Evolutionary conservation across 768 basidiomycete species (phyloP).

Genomic region (Fomitopsis pulvina): DNA sequence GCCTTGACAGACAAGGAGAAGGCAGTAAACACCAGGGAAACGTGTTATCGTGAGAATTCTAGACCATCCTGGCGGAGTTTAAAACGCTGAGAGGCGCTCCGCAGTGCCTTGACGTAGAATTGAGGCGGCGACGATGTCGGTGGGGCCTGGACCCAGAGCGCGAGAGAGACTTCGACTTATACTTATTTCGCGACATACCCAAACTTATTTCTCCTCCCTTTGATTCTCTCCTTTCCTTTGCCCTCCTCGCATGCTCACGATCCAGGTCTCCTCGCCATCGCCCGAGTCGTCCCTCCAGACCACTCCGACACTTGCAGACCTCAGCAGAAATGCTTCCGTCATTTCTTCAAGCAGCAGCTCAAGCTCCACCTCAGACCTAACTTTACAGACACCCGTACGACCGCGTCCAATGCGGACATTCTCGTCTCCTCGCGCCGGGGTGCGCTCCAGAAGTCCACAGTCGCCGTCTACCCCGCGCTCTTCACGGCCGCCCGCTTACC

Average conservation of each 20-base stretch:
- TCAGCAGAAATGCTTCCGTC: constrained; percentile 72
- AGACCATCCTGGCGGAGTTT: background rate
- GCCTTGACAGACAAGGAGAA: background rate
- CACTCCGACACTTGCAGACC: constrained; percentile 47
- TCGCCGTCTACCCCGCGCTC: constrained; percentile 31
- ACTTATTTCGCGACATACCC: constrained; percentile 1
- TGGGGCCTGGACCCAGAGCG: constrained; percentile 7
- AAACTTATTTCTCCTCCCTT: background rate
- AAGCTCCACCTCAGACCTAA: constrained; percentile 36
- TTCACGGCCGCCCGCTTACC: constrained; percentile 44
- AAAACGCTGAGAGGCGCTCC: background rate
- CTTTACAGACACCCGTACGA: constrained; percentile 34
- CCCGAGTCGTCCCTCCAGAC: constrained; percentile 24
- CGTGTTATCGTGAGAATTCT: background rate
- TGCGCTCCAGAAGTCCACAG: constrained; percentile 45
- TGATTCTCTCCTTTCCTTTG: constrained; percentile 7
- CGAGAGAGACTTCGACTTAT: background rate
- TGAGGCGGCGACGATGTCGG: constrained; percentile 1
- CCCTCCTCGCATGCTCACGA: constrained; percentile 29
- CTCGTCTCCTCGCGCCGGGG: constrained; percentile 41
- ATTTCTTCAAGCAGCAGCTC: constrained; percentile 63
- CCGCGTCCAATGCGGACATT: constrained; percentile 55
- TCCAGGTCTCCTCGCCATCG: constrained; percentile 26
- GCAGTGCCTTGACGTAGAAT: background rate
- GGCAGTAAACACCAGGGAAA: background rate